phyloP scores from a whole-genome alignment of 2,329 filamentous ascomycete genomes.

The Thyridium curvatum region DNA sequence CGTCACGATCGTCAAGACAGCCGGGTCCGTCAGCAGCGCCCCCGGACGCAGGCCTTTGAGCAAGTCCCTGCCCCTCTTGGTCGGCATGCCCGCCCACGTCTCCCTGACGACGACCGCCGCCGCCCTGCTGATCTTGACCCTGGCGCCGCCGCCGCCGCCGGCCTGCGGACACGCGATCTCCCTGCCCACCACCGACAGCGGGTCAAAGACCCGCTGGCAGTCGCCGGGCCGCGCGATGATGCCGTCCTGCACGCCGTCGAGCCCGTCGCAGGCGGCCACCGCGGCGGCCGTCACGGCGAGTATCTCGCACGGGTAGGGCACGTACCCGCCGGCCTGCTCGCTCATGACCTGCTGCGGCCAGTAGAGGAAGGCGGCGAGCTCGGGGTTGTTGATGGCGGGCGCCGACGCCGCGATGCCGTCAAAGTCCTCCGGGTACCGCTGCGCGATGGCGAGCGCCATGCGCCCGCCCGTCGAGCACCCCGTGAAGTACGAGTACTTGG shows the following conservation, averaged over 20 bases:
- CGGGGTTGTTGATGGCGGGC: constrained; percentile 27
- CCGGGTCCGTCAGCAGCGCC: no score
- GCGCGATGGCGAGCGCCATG: constrained; percentile 41
- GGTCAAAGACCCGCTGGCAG: constrained; percentile 23
- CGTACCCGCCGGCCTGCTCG: constrained; percentile 1
- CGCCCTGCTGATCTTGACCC: constrained; percentile 3
- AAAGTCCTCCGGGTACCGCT: constrained; percentile 45
- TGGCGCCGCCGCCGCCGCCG: constrained; percentile 1
- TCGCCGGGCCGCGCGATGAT: constrained; percentile 29
- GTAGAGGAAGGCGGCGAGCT: constrained; percentile 15
- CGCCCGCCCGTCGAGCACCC: constrained; percentile 49
- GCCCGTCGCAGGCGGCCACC: constrained; percentile 33
- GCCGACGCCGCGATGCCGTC: constrained; percentile 42
- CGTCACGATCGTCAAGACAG: no score
- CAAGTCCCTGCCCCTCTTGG: constrained; percentile 2
- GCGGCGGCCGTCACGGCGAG: constrained; percentile 26
- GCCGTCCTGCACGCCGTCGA: constrained; percentile 35
- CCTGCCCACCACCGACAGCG: constrained; percentile 16
- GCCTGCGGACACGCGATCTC: constrained; percentile 1
- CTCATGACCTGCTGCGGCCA: constrained; percentile 26
- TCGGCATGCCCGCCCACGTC: constrained; percentile 5
- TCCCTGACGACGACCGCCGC: constrained; percentile 11
- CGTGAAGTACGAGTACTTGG: constrained; percentile 37
- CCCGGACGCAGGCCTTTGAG: not conserved
- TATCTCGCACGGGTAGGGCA: constrained; percentile 28